Evolutionary conservation across 2,329 filamentous ascomycete genomes (phyloP), one percentile per base, ranked within the genome.

Genomic region (Fonsecaea multimorphosa): DNA sequence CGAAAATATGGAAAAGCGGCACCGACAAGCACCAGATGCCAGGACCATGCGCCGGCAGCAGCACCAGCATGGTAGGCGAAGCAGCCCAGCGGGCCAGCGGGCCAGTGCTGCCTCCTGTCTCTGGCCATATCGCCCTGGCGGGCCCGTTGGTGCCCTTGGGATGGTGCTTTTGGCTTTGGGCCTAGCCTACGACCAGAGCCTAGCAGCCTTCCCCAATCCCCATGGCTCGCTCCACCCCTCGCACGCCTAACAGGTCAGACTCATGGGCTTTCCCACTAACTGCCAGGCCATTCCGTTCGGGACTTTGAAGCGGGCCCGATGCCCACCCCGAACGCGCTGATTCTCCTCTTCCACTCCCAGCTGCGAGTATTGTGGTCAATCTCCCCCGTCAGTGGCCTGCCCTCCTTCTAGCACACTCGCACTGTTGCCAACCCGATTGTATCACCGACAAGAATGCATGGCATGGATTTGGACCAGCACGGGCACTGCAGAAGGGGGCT

Each of bases 1-100:
- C 57, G 29, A 60, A 34, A 60, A 52, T 32, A 16, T 60, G 57
- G 57, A 31, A 60, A 52, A 49, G 57, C 57, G 57, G 57, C 57
- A 60, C 57, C 57, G 44, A 38, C 40, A 49, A 46, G 22, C 56
- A 58, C 36, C 56, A 44, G 12, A 44, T 24, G 56, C 56, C 36
- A 46, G 40, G 56, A 31, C 56, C 56, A 58, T 46, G 56, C 36
- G 40, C 56, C 56, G 22, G 56, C 56, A 49, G 38, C 38, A 60
- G 57, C 57, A 38, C 57, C 57, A 51, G 40, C 34, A 32, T 60
- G 31, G 40, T 34, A 36, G 44, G 29, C 57, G 40, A 60, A 60
- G 57, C 57, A 40, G 34, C 8, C 57, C 38, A 58, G 31, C 56
- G 56, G 40, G 40, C 40, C 56, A 58, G 31, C 56, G 56, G 40